Evolutionary conservation across 306 rosid genomes (phyloP).

Genomic region (Quercus suber): DNA sequence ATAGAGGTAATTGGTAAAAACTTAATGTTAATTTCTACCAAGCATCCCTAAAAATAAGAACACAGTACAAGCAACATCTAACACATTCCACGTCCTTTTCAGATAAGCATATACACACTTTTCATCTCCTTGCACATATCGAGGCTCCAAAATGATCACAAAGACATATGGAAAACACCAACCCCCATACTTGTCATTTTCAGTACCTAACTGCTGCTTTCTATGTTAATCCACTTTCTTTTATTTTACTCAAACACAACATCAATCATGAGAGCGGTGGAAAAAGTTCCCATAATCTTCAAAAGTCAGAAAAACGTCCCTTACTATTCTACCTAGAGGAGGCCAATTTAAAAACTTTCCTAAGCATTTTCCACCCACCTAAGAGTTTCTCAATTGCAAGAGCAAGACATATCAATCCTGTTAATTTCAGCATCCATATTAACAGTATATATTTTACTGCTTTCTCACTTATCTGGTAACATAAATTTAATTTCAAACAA

Average conservation of each 20-base stretch:
- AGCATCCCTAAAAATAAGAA: neutral
- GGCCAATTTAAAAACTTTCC: neutral
- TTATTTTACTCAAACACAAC: neutral
- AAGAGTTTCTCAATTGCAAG: neutral
- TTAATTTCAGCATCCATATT: neutral
- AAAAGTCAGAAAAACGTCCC: neutral
- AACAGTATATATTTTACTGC: neutral
- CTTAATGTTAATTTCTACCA: neutral
- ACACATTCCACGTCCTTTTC: neutral
- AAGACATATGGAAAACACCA: neutral
- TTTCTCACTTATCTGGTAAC: neutral
- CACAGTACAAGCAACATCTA: neutral
- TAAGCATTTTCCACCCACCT: neutral
- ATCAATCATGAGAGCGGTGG: neutral
- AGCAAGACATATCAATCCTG: neutral
- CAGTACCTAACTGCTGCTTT: too few species aligned
- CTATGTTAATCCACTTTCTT: too few species aligned
- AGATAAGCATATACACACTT: neutral
- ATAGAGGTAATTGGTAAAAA: too few species aligned
- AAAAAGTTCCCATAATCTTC: neutral
- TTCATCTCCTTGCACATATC: neutral
- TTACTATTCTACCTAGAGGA: neutral
- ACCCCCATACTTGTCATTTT: too few species aligned
- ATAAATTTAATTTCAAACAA: neutral
- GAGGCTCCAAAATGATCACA: neutral